Evolutionary conservation across 495 filamentous ascomycete species (phyloP), one percentile per base, ranked within the genome.

Genomic region (Penicillium macrosclerotiorum): DNA sequence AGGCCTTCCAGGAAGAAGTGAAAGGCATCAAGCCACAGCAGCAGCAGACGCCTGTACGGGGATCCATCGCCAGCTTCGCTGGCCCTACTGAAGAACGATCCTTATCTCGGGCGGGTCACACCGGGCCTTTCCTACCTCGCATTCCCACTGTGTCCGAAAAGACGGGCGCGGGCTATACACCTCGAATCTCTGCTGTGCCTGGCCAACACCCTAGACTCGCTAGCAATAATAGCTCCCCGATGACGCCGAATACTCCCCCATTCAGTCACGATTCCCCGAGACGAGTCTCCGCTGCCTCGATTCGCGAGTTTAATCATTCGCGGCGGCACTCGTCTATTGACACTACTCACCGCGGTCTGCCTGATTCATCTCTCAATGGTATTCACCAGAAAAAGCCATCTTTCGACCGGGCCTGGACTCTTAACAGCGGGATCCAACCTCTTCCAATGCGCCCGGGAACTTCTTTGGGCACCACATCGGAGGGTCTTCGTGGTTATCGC

Each of bases 341-440:
- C 54, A 63, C 74, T 23, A 73, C 73, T 37, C 73, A 60, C 47
- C 75, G 67, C 3, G 58, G 39, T 38, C 57, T 52, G 33, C 32
- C 53, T 17, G 64, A 64, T 25, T 37, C 44, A 6, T 47, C 41
- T 8, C 33, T 54, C 8, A 52, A 42, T 45, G 55, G 69, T 13
- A 51, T 67, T 0, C 89, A 95, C 55, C 84, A 82, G 58, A 93
- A 91, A 61, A 83, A 88, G 49, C 81, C 85, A 1, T 97, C 93
- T 1, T 89, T 97, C 55, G 94, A 97, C 63, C 76, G 83, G 17
- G 84, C 84, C 44, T 99, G 94, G 93, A 90, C 88, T 16, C 82
- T 92, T 65, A 82, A 85, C 17, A 65, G 67, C 49, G 75, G 62
- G 17, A 34, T 43, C n/a, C 60, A 59, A 25, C 42, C 55, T 8